These are phyloP conservation scores for Aphanocladium album DNA, from an alignment of 2,329 filamentous ascomycete species.

Conservation along the genomic window DNA sequence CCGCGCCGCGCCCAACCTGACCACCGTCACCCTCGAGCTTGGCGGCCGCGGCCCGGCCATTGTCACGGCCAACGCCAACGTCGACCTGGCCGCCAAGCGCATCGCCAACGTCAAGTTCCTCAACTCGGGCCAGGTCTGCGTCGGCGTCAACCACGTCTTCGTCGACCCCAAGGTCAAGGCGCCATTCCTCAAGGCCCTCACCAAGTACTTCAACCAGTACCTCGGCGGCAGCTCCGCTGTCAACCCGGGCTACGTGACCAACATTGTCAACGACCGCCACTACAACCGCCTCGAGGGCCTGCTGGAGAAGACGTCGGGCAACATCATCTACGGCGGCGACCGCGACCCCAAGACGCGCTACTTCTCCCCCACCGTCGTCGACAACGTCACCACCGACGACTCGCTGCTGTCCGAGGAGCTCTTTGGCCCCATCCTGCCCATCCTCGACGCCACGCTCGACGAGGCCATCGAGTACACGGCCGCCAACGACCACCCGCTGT, in stretches of 20 bases:
- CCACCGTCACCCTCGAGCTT: constrained; percentile 38
- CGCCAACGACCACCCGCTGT: constrained; percentile 30
- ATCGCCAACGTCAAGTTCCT: constrained; percentile 38
- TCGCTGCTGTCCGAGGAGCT: constrained; percentile 39
- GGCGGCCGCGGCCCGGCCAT: constrained; percentile 42
- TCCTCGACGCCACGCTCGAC: constrained; percentile 29
- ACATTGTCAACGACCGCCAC: constrained; percentile 38
- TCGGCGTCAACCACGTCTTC: constrained; percentile 37
- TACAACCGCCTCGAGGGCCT: constrained; percentile 35
- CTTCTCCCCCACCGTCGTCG: constrained; percentile 35
- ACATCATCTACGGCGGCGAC: constrained; percentile 30
- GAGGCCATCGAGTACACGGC: constrained; percentile 27
- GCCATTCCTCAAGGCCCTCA: constrained; percentile 30
- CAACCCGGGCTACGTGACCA: constrained; percentile 18
- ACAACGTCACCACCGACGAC: constrained; percentile 30
- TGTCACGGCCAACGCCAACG: constrained; percentile 34
- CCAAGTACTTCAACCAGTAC: constrained; percentile 29
- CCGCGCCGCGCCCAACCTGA: constrained; percentile 41
- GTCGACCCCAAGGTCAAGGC: constrained; percentile 35
- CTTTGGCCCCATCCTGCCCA: constrained; percentile 39
- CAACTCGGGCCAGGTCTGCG: constrained; percentile 31
- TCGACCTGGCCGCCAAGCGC: constrained; percentile 38
- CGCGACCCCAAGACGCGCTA: constrained; percentile 24
- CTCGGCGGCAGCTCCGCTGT: constrained; percentile 16
- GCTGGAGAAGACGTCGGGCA: constrained; percentile 31